Percentiles rank a stretch among this genome's conserved stretches.
These are phyloP conservation scores for Pyrus hybrid DNA, from an alignment of 331 rosid species.

Conservation along the genomic window DNA sequence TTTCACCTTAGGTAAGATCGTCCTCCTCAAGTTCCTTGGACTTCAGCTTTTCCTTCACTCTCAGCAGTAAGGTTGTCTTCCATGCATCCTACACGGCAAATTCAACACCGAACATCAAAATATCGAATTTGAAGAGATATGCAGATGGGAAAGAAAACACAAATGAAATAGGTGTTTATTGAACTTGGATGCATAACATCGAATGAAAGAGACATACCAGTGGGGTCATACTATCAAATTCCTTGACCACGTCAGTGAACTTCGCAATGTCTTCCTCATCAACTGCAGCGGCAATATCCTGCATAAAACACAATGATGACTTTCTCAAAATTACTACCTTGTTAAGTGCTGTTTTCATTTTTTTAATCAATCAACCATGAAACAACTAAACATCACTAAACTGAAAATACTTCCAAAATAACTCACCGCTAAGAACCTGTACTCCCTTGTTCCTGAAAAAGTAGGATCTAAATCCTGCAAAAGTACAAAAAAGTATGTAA, in stretches of 20 bases:
- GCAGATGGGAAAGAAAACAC: not conserved
- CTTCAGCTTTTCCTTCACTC: constrained; percentile 95
- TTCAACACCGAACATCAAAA: not conserved
- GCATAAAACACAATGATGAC: not conserved
- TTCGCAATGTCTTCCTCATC: constrained; percentile 81
- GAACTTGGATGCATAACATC: not conserved
- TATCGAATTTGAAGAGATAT: not conserved
- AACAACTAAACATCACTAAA: not conserved
- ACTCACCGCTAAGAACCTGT: constrained; percentile 67
- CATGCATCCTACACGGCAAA: constrained; percentile 62
- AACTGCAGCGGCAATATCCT: constrained; percentile 77
- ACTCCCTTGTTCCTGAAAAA: constrained; percentile 87
- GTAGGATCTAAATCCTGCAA: constrained; percentile 91
- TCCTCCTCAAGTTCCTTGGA: constrained; percentile 98
- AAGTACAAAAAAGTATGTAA: not conserved
- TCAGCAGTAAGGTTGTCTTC: constrained; percentile 89
- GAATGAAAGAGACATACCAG: constrained; percentile 41
- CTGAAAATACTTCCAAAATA: not conserved
- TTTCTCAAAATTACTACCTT: not conserved
- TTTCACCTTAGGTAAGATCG: constrained; percentile 63
- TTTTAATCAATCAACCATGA: not conserved
- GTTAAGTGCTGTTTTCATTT: not conserved
- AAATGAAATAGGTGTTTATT: not conserved
- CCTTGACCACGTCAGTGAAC: constrained; percentile 89
- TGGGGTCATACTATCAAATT: constrained; percentile 90